Evolutionary conservation across 2,329 filamentous ascomycete species (phyloP), one percentile per base, ranked within the genome.

Genomic region (Emmonsia crescens): DNA sequence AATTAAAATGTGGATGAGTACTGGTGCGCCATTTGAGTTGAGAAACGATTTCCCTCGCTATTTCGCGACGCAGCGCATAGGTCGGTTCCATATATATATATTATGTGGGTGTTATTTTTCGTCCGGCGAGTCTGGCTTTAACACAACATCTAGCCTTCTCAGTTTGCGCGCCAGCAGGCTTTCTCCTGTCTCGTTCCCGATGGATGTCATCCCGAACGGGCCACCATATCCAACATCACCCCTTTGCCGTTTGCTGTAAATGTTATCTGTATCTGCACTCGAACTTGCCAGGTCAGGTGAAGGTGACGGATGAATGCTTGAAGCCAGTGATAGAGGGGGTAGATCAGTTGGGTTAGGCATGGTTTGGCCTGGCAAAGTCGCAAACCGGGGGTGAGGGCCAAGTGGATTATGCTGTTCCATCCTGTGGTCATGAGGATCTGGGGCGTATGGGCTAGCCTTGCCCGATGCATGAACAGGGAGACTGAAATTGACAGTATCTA

Each of bases 111-210:
- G 29, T 31, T 56, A 38, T 31, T 38, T 9, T 57, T 54, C 49
- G 14, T 38, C 44, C 27, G n/a, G 14, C 3, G 46, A 19, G 27
- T 54, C 44, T 12, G n/a, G n/a, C 8, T 52, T 38, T 46, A 54
- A 10, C 44, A 60, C 14, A 19, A 80, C 75, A 44, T 85, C 87
- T 5, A 89, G 75, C 5, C 84, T 83, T 65, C 85, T 82, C 52
- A 93, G 75, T 61, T 85, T 82, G 70, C 85, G 85, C 12, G 89
- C 89, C 19, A 94, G 76, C 19, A 94, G 74, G 2, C 89, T 84
- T 68, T 90, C 86, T 4, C 83, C 79, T 1, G 75, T 75, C n/a
- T 73, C 77, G 69, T 63, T 73, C 73, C 42, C 76, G 76, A 66
- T 59, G 71, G 72, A 9, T 66, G 71, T 27, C 51, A 49, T 57